These are phyloP conservation scores for Cylindrotheca closterium DNA, from an alignment of 108 stramenopile genomes.

Conservation along the genomic window DNA sequence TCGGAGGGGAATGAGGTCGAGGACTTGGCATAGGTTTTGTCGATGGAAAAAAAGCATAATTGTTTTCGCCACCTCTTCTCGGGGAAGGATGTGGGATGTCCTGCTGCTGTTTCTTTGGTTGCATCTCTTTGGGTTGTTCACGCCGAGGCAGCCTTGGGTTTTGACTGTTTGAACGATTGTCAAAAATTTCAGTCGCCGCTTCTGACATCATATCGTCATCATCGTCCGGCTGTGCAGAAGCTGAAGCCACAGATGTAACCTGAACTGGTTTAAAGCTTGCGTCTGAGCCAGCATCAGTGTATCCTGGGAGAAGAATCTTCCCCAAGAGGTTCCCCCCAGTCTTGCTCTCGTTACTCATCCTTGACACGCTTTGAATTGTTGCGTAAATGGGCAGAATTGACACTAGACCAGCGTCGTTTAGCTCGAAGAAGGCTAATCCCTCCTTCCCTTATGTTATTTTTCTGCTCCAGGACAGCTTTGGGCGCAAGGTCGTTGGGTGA, in stretches of 20 bases:
- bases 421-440: no score
- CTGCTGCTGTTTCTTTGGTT: no score
- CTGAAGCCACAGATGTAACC: background rate
- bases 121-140: background rate
- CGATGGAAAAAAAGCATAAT: slow-evolving; percentile 32
- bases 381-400: no score
- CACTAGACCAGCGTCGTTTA: no score
- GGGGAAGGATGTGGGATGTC: background rate
- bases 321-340: slow-evolving; percentile 25
- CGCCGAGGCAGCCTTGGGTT: background rate
- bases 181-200: slow-evolving; percentile 36
- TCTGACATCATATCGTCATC: slow-evolving; percentile 29
- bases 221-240: background rate
- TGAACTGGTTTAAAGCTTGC: slow-evolving; percentile 18
- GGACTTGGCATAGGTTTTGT: slow-evolving; percentile 30
- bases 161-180: slow-evolving; percentile 27
- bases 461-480: no score
- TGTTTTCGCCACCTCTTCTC: slow-evolving; percentile 1
- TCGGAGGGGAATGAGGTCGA: slow-evolving; percentile 15
- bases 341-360: no score
- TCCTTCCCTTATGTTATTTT: no score
- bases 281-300: slow-evolving; percentile 43
- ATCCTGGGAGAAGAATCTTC: slow-evolving; percentile 34
- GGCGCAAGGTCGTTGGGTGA: no score
- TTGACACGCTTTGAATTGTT: no score